Evolutionary conservation across 2,329 filamentous ascomycete species (phyloP).

Genomic region (Aspergillus texensis): DNA sequence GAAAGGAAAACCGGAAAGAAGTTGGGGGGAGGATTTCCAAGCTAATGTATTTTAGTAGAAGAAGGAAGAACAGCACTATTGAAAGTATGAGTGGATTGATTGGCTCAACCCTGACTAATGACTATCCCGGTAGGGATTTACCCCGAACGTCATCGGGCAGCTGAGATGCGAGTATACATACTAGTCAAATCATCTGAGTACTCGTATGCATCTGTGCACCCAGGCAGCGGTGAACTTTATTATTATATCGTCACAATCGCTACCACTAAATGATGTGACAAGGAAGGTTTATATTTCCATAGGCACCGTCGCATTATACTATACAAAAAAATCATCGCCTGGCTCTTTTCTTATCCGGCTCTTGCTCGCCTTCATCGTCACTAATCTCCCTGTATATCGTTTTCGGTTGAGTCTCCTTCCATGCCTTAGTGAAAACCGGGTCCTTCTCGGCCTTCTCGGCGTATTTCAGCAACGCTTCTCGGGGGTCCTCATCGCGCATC

Average conservation of each 20-base stretch:
- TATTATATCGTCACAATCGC: neutral
- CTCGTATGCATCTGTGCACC: neutral
- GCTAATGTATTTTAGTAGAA: neutral
- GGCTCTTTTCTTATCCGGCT: conserved; percentile 64
- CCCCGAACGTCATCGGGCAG: conserved; percentile 20
- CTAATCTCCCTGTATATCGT: conserved; percentile 88
- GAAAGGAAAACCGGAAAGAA: conserved; percentile 1
- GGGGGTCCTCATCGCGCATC: conserved; percentile 94
- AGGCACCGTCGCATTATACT: neutral
- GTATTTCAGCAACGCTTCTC: conserved; percentile 93
- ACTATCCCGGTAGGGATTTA: neutral
- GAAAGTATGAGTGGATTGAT: neutral
- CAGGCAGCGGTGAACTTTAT: neutral
- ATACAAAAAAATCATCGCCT: conserved; percentile 30
- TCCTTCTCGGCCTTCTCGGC: conserved; percentile 90
- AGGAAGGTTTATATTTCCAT: neutral
- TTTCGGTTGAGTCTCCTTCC: conserved; percentile 87
- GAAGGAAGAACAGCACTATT: conserved; percentile 5
- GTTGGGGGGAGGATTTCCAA: neutral
- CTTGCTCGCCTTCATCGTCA: conserved; percentile 74
- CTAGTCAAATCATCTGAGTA: neutral
- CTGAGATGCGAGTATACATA: neutral
- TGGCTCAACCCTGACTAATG: conserved; percentile 6
- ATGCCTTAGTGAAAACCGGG: conserved; percentile 91
- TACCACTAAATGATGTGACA: neutral